Evolutionary conservation across 805 yeast genomes (phyloP).

Genomic region (Komagataella pseudopastoris): DNA sequence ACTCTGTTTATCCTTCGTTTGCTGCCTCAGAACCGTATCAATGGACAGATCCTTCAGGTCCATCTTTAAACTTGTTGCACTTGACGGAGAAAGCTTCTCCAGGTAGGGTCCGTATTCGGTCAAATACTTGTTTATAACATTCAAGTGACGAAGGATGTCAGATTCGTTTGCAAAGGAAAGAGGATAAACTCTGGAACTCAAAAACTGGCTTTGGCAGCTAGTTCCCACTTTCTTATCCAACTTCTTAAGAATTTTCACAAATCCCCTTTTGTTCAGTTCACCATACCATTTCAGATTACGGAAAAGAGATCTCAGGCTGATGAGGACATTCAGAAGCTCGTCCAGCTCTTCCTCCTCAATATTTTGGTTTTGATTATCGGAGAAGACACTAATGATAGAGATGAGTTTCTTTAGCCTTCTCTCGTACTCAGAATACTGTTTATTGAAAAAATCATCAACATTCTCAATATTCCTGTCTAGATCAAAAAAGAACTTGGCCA

Average conservation of each 20-base stretch:
- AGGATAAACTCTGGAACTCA: constrained; percentile 57
- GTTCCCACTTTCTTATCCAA: constrained; percentile 75
- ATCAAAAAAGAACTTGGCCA: constrained; percentile 61
- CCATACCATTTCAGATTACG: constrained; percentile 90
- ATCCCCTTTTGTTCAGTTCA: constrained; percentile 83
- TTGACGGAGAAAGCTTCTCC: constrained; percentile 4
- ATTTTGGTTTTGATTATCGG: constrained; percentile 11
- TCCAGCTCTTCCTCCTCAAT: constrained; percentile 41
- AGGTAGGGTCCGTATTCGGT: constrained; percentile 35
- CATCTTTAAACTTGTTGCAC: constrained; percentile 4
- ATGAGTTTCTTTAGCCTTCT: constrained; percentile 45
- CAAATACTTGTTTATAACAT: constrained; percentile 35
- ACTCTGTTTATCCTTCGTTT: neutral
- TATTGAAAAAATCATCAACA: constrained; percentile 68
- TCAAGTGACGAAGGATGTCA: constrained; percentile 41
- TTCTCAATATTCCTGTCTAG: constrained; percentile 72
- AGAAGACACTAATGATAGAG: constrained; percentile 18
- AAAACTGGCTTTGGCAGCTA: constrained; percentile 36
- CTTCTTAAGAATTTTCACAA: constrained; percentile 78
- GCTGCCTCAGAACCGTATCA: neutral
- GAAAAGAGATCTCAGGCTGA: constrained; percentile 63
- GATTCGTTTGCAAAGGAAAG: constrained; percentile 66
- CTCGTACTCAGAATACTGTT: constrained; percentile 61
- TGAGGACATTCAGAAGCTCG: constrained; percentile 50
- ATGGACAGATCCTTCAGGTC: neutral